phyloP scores from a whole-genome alignment of 2,329 filamentous ascomycete genomes.

The Alternaria gaisen region DNA sequence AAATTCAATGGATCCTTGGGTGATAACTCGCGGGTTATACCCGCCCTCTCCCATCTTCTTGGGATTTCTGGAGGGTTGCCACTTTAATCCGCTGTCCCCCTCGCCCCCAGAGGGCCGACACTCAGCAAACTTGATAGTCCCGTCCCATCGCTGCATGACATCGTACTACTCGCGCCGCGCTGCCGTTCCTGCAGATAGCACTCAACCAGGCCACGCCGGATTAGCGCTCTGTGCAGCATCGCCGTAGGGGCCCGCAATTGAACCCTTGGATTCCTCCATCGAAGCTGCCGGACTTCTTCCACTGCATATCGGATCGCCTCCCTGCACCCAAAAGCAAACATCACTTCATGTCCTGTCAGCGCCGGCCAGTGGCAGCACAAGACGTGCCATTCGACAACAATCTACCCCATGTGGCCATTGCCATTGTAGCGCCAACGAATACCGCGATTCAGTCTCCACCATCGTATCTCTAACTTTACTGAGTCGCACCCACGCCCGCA shows the following conservation, averaged over 20 bases:
- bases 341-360: conserved; percentile 19
- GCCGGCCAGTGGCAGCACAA: conserved; percentile 20
- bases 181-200: conserved; percentile 21
- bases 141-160: conserved; percentile 9
- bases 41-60: conserved; percentile 8
- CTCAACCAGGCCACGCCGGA: conserved; percentile 16
- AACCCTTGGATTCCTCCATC: conserved; percentile 21
- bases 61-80: conserved; percentile 6
- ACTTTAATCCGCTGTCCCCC: background rate
- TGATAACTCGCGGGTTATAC: conserved; percentile 18
- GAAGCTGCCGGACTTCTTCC: conserved; percentile 16
- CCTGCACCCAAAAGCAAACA: conserved; percentile 12
- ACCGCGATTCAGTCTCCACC: conserved; percentile 37
- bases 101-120: background rate
- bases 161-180: conserved; percentile 12
- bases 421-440: conserved; percentile 16
- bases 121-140: background rate
- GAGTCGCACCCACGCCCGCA: conserved; percentile 38
- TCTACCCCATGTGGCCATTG: conserved; percentile 16
- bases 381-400: conserved; percentile 20
- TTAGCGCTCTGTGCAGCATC: conserved; percentile 21
- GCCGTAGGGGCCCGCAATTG: conserved; percentile 25
- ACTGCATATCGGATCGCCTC: conserved; percentile 20
- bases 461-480: conserved; percentile 27
- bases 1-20: conserved; percentile 18